These are phyloP conservation scores for Yamadazyma jaroonii DNA, from an alignment of 1,139 yeast species.

Conservation along the genomic window DNA sequence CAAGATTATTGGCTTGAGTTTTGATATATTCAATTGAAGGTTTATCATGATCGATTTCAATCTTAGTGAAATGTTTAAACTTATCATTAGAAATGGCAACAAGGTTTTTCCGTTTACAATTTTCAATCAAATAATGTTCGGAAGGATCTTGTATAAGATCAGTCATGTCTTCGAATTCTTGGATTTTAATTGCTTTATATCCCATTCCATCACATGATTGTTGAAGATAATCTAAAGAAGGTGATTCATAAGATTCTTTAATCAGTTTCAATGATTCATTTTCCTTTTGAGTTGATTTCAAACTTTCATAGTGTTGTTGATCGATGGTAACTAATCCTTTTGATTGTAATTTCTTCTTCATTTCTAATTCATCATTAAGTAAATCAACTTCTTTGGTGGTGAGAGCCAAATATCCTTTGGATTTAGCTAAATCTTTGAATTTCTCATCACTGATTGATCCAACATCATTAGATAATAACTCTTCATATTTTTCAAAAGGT, in stretches of 20 bases:
- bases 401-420: slow-evolving; percentile 28
- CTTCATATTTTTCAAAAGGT: slow-evolving; percentile 45
- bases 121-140: slow-evolving; percentile 23
- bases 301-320: slow-evolving; percentile 17
- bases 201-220: slow-evolving; percentile 13
- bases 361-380: slow-evolving; percentile 31
- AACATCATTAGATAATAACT: slow-evolving; percentile 24
- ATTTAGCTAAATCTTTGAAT: slow-evolving; percentile 20
- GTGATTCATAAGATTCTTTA: slow-evolving; percentile 10
- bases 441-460: slow-evolving; percentile 21
- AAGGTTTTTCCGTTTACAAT: slow-evolving; percentile 23
- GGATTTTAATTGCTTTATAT: slow-evolving; percentile 3
- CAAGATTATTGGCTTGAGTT: slow-evolving; percentile 30
- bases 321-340: slow-evolving; percentile 38
- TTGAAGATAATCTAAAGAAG: slow-evolving; percentile 19
- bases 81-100: slow-evolving; percentile 25
- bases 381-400: slow-evolving; percentile 24
- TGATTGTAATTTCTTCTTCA: slow-evolving; percentile 28
- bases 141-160: slow-evolving; percentile 22
- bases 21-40: slow-evolving; percentile 24
- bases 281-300: slow-evolving; percentile 12
- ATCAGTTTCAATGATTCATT: too few relatives aligned
- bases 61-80: slow-evolving; percentile 18
- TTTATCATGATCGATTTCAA: slow-evolving; percentile 29
- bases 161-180: slow-evolving; percentile 5